Conservation (phyloP, 495 filamentous ascomycete genomes). For the Penicillium cinerascens region DNA sequence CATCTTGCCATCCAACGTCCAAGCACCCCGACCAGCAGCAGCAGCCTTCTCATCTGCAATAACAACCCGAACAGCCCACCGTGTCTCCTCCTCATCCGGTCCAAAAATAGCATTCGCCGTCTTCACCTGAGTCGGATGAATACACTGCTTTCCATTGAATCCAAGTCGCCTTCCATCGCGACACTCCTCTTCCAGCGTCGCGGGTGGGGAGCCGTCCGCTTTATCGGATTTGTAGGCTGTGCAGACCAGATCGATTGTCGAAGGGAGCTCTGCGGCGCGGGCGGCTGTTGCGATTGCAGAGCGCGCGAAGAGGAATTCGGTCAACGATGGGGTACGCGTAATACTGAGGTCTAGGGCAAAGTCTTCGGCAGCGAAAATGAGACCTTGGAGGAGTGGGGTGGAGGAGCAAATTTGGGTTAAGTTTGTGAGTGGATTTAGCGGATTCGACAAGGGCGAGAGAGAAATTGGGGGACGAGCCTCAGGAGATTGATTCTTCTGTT, state of each 20-base stretch:
- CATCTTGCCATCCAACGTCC: slow-evolving; percentile 92
- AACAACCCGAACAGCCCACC: slow-evolving; percentile 72
- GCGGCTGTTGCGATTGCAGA: slow-evolving; percentile 82
- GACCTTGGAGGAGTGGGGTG: slow-evolving; percentile 66
- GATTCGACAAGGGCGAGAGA: slow-evolving; percentile 87
- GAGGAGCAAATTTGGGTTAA: slow-evolving; percentile 67
- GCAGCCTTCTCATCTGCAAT: slow-evolving; percentile 79
- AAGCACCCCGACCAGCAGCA: slow-evolving; percentile 68
- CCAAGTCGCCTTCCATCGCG: slow-evolving; percentile 69
- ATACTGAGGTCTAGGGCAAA: slow-evolving; percentile 84
- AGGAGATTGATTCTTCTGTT: slow-evolving; percentile 36
- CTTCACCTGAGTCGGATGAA: slow-evolving; percentile 82
- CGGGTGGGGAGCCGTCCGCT: slow-evolving; percentile 39
- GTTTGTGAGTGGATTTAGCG: slow-evolving; percentile 71
- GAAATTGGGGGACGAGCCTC: slow-evolving; percentile 48
- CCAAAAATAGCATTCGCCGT: slow-evolving; percentile 72
- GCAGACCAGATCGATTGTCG: slow-evolving; percentile 84
- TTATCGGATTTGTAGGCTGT: slow-evolving; percentile 71
- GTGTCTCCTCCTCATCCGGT: slow-evolving; percentile 63
- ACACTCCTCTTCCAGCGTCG: slow-evolving; percentile 68
- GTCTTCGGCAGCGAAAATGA: slow-evolving; percentile 93
- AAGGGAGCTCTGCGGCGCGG: slow-evolving; percentile 67
- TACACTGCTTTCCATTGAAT: slow-evolving; percentile 95
- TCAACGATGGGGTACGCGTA: slow-evolving; percentile 72
- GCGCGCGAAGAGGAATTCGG: slow-evolving; percentile 84